phyloP scores from a whole-genome alignment of 305 asterid genomes.

The Fraxinus albicans region DNA sequence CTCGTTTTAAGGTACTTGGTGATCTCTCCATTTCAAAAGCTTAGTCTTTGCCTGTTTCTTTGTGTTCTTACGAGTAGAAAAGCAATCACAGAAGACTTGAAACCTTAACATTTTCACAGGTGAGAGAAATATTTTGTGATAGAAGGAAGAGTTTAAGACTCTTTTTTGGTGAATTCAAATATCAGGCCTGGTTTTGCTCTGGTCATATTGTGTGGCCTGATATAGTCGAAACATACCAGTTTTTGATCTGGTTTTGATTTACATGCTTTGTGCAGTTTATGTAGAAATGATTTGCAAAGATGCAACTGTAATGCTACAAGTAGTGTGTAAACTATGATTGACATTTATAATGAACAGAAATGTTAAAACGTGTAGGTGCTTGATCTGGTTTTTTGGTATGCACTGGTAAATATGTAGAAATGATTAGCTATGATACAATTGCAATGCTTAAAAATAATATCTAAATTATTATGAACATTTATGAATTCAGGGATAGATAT shows the following conservation, averaged over 20 bases:
- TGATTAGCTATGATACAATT: not conserved
- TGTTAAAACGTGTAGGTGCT: not conserved
- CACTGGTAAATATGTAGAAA: not conserved
- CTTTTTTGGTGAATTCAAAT: not conserved
- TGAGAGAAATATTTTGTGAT: slow-evolving; percentile 15
- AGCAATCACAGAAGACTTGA: slow-evolving; percentile 13
- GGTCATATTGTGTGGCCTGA: not conserved
- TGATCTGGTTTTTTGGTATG: not conserved
- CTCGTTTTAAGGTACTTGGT: slow-evolving; percentile 86
- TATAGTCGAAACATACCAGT: not conserved
- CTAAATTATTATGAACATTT: not conserved
- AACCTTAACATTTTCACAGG: slow-evolving; percentile 11
- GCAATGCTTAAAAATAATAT: not conserved
- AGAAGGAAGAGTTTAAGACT: not conserved
- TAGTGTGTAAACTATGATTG: not conserved
- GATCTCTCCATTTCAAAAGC: slow-evolving; percentile 5
- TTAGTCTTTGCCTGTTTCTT: not conserved
- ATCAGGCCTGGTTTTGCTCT: slow-evolving; percentile 12
- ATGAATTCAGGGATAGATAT: not conserved
- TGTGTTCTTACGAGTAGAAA: slow-evolving; percentile 5
- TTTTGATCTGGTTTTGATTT: not conserved
- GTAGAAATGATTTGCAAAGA: not conserved
- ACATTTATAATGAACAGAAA: not conserved
- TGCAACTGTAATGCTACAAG: not conserved
- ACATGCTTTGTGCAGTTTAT: not conserved